Evolutionary conservation across 192 early-diverging fungal species (phyloP), one percentile per base, ranked within the genome.

Genomic region (Backusella morwellensis): DNA sequence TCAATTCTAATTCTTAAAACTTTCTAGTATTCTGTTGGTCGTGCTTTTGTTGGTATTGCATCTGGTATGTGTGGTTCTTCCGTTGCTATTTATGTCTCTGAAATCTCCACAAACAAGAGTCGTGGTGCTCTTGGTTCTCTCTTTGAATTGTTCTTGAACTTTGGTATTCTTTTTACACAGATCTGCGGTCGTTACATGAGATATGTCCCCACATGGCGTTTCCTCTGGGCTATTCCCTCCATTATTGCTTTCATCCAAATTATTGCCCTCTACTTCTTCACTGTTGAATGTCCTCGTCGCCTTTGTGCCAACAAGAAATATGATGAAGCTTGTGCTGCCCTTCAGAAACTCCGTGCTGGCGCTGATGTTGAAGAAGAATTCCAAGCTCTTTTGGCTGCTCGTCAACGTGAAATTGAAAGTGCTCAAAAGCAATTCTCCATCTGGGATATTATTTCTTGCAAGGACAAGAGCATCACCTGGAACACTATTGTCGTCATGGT

Each of bases 131-230:
- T 95, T 71, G 93, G 96, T 40, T 88, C 89, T 50, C 77, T 91
- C 68, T 92, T 92, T 77, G 93, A 96, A 88, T 85, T 95, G 77
- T 89, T 91, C 9, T 89, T 96, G 69, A 93, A 94, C 56, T 47
- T 92, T 34, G 96, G 96, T 35, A 92, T 97, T 75, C 86, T 97
- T 78, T 23, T 92, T 4, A 89, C 92, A 76, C 92, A 93, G 68
- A 76, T 90, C 23, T 81, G 85, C 71, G 95, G 89, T 40, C 81
- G 91, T 54, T 88, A 89, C 38, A 83, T 94, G 73, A 86, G 85
- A 29, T 79, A 52, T 34, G 76, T 89, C 4, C 88, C 90, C 7
- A 81, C 86, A 41, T 97, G 96, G 96, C 85, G 96, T 44, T 79
- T 87, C n/a, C 85, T 96, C 68, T 88, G 94, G 77, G 85, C 85